A percentile compares a stretch with the other conserved stretches of the same genome.
phyloP scores from a whole-genome alignment of 306 rosid species.

The Cajanus cajan region DNA sequence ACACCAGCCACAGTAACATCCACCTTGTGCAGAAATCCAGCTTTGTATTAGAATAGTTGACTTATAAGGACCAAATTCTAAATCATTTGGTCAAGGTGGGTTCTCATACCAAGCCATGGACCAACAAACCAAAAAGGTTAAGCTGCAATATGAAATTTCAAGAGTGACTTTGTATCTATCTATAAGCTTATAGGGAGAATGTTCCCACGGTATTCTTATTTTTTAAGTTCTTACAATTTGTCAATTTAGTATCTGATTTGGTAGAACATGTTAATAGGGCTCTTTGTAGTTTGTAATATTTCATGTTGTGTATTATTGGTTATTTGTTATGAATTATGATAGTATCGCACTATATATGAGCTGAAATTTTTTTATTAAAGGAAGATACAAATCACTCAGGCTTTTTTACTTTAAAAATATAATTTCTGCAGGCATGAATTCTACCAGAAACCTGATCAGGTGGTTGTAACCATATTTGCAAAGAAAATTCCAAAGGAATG shows the following conservation, averaged over 20 bases:
- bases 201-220: background rate
- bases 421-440: slow-evolving; percentile 63
- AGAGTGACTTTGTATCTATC: background rate
- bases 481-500: slow-evolving; percentile 62
- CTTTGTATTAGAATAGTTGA: background rate
- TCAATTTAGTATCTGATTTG: background rate
- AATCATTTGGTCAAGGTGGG: background rate
- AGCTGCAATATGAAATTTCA: background rate
- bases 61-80: background rate
- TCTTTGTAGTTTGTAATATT: background rate
- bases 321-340: background rate
- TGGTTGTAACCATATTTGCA: slow-evolving; percentile 78
- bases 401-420: background rate
- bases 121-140: background rate
- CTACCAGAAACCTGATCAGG: slow-evolving; percentile 77
- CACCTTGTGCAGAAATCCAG: background rate
- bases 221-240: background rate
- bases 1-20: background rate
- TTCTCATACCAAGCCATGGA: background rate
- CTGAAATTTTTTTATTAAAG: background rate
- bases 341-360: background rate
- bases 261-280: background rate
- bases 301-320: background rate
- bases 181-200: background rate
- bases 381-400: background rate